Percentiles rank a stretch among this genome's conserved stretches.
These are phyloP conservation scores for Hura crepitans DNA, from an alignment of 441 rosid species.

Conservation along the genomic window DNA sequence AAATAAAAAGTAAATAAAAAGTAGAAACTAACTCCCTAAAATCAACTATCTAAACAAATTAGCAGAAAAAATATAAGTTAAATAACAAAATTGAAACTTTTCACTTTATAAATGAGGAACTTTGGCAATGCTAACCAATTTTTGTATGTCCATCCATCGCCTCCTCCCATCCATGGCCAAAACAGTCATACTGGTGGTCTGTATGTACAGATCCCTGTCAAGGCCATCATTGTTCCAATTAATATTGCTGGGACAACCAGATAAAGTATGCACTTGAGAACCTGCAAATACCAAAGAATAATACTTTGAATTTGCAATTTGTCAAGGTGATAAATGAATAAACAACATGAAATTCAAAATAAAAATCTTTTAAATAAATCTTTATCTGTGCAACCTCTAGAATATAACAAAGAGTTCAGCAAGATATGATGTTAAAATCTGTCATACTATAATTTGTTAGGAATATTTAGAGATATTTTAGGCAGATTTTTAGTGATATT, in stretches of 20 bases:
- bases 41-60: constrained; percentile 9
- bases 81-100: background rate
- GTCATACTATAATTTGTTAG: background rate
- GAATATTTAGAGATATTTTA: too few species aligned
- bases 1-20: background rate
- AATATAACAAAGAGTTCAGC: constrained; percentile 19
- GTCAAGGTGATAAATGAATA: background rate
- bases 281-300: constrained; percentile 39
- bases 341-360: constrained; percentile 1
- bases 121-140: constrained; percentile 53
- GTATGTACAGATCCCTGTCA: constrained; percentile 85
- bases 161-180: constrained; percentile 99
- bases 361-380: background rate
- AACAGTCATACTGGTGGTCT: constrained; percentile 75
- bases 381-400: constrained; percentile 1
- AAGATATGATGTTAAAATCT: background rate
- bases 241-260: constrained; percentile 55
- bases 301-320: constrained; percentile 1
- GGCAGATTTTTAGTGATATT: too few species aligned
- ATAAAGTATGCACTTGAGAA: constrained; percentile 39
- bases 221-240: constrained; percentile 84
- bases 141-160: constrained; percentile 89
- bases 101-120: constrained; percentile 15
- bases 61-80: constrained; percentile 6
- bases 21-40: background rate